Base-by-base conservation (phyloP, 1,139 yeast genomes). In the Wickerhamiella pararugosa region DNA sequence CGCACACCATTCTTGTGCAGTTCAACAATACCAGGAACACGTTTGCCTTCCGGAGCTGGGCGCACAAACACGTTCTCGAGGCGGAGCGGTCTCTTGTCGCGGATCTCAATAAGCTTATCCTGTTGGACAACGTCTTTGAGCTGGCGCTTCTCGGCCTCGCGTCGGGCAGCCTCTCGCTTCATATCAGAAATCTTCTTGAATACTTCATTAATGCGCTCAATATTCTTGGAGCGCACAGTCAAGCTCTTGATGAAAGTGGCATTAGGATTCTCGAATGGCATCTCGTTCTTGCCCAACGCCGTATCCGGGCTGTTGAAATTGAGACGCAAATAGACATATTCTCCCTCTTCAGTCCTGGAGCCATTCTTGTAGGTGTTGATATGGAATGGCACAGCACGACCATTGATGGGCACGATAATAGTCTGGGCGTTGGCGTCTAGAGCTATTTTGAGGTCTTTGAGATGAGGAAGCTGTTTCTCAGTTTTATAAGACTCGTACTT, bases 331-430 rank as follows among this genome's bases (percentile, higher is more conserved):
- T 83, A 87, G 1, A 94, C 87, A 59, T 73, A 86, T 51, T 87
- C 97, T 37, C 97, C 97, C 65, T 92, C 98, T 56, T 90, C 98
- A 51, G 80, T 84, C 57, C 86, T 90, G 25, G 94, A 81, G 40
- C 96, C 97, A 60, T 84, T 87, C 59, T 87, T 90, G 63, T 83
- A 87, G 6, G 96, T 70, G 57, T 86, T 84, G 54, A 90, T 86
- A 60, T 90, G 98, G 69, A 90, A 87, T 28, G 98, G 98, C 40
- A 92, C 98, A 2, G 98, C 96, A 56, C 98, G 74, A 47, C 98
- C 98, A 54, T 80, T 76, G 47, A 90, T 81, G 40, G 98, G 98
- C 47, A 90, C 66, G 47, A 90, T 74, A 43, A 90, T 81, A 1
- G 97, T 83, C 62, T 86, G 95, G 47, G 81, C 74, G 56, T 83